Conservation (phyloP, 2,329 filamentous ascomycete species). For the Calonectria honghensis region DNA sequence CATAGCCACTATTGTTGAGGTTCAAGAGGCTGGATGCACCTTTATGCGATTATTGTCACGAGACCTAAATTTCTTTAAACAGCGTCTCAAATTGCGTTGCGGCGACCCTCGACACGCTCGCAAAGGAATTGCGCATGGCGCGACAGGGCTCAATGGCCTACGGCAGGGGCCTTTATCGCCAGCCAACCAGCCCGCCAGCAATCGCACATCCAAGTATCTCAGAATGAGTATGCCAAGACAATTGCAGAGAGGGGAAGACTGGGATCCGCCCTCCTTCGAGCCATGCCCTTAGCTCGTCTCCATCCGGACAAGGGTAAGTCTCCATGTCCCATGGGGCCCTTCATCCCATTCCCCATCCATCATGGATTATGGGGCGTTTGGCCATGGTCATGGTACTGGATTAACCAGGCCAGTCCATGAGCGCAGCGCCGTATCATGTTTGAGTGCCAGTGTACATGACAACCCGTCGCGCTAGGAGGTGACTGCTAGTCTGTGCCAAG, state of each 20-base stretch:
- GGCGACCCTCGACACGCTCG: not conserved
- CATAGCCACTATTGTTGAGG: conserved; percentile 17
- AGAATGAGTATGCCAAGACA: conserved; percentile 28
- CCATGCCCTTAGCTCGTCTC: conserved; percentile 30
- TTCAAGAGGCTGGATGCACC: conserved; percentile 13
- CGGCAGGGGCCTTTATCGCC: conserved; percentile 34
- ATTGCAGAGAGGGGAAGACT: conserved; percentile 26
- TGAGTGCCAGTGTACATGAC: conserved; percentile 15
- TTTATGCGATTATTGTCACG: conserved; percentile 8
- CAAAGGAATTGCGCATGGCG: not conserved
- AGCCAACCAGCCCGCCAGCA: conserved; percentile 32
- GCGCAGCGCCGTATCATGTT: conserved; percentile 26
- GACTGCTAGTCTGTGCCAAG: conserved; percentile 30
- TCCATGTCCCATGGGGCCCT: conserved; percentile 36
- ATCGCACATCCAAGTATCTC: conserved; percentile 13
- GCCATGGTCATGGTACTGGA: conserved; percentile 33
- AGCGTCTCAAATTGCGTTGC: conserved; percentile 1
- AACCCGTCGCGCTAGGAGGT: conserved; percentile 9
- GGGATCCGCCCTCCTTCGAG: conserved; percentile 33
- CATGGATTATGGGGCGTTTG: conserved; percentile 39
- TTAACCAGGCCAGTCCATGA: conserved; percentile 17
- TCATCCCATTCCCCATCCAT: conserved; percentile 36
- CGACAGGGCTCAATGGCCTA: conserved; percentile 17
- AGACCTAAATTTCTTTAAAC: not conserved
- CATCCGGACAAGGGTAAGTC: conserved; percentile 30